phyloP scores from a whole-genome alignment of 108 stramenopile genomes.

The Thalassiosira profunda region DNA sequence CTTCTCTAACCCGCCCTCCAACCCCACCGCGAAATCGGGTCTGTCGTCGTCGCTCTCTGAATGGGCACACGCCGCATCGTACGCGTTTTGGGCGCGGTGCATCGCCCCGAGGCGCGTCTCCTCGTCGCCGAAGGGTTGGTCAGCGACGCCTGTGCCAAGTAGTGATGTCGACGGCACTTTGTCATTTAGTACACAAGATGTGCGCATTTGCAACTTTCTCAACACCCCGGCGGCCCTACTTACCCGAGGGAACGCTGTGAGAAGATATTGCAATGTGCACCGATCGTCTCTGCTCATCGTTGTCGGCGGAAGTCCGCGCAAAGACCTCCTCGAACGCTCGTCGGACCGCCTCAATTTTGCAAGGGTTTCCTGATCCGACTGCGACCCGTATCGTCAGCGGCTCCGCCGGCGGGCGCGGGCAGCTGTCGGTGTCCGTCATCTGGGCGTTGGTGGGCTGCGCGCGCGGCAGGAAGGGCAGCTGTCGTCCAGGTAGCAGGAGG shows the following conservation, averaged over 20 bases:
- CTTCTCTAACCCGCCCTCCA: conserved; percentile 95
- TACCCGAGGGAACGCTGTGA: conserved; percentile 60
- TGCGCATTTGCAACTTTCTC: background rate
- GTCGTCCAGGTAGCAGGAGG: too few species aligned
- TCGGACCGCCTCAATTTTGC: conserved; percentile 80
- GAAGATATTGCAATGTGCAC: conserved; percentile 52
- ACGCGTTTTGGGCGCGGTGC: conserved; percentile 81
- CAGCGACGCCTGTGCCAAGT: conserved; percentile 50
- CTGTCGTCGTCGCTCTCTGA: conserved; percentile 11
- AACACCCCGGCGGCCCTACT: background rate
- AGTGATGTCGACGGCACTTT: background rate
- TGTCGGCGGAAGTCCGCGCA: background rate
- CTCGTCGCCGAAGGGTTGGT: conserved; percentile 93
- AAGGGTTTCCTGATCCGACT: conserved; percentile 86
- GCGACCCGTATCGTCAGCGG: conserved; percentile 54
- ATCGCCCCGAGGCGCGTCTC: conserved; percentile 86
- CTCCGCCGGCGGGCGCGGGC: too few species aligned
- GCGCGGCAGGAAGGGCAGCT: too few species aligned
- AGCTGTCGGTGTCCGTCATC: too few species aligned
- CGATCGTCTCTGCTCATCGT: background rate
- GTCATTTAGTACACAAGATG: background rate
- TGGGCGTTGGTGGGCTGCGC: too few species aligned
- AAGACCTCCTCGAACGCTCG: conserved; percentile 54
- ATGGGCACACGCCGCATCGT: conserved; percentile 34
- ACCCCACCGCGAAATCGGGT: conserved; percentile 82